Base-by-base conservation (phyloP, 768 basidiomycete genomes). In the Amanita thiersii region DNA sequence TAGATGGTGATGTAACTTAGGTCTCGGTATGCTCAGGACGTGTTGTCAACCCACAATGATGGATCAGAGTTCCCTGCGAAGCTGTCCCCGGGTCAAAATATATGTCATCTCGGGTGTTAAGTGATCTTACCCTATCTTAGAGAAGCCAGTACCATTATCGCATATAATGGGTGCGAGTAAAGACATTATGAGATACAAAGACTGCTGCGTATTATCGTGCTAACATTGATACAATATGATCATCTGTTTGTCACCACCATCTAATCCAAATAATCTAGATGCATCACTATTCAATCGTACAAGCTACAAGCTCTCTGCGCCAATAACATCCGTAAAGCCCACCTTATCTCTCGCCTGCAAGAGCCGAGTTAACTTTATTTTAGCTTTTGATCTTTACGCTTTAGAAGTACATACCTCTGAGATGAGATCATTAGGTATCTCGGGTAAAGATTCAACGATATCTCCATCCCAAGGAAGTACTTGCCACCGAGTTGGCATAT, bases 11-110 rank as follows among this genome's bases (percentile, higher is more conserved):
- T 34, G 45, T 20, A 28, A 10, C 21, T 7, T 35, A 15, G 8
- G 37, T n/a, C 39, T 18, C 34, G 44, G 44, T 32, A 23, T 37
- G 36, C 31, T 35, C 24, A 38, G 23, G 43, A 37, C 38, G 39
- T 24, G n/a, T n/a, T n/a, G n/a, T n/a, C n/a, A n/a, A 73, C 86
- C 63, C 58, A 90, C 87, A 94, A 99, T 6, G 94, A 97, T 14
- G 96, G 96, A 65, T 98, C 93, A 34, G 91, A 96, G 66, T 99
- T 99, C 40, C 94, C 94, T 32, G 96, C 93, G 64, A 96, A 98
- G 25, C 94, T 93, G 54, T n/a, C n/a, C 39, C 46, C 32, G 17
- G 10, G 25, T 26, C 33, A 39, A 35, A 28, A 45, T 12, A 26
- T 18, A 35, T 35, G 29, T 18, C 24, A 35, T 40, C 33, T 46